Conservation (phyloP, 768 basidiomycete species). For the Hygrocybe coccinea region DNA sequence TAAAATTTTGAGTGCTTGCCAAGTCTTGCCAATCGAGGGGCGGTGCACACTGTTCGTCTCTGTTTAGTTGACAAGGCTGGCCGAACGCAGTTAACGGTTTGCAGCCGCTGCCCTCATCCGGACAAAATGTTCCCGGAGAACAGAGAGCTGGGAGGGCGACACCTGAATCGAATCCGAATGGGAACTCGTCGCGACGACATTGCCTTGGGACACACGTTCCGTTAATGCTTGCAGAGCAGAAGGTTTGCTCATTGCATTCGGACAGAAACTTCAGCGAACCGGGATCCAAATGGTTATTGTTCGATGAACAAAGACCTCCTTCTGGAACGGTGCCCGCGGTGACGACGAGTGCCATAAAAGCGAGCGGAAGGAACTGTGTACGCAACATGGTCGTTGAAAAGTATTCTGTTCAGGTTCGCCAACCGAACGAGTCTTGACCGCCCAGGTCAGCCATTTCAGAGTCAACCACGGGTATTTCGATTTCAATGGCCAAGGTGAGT, state of each 20-base stretch:
- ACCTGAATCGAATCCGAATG: constrained; percentile 41
- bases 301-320: constrained; percentile 33
- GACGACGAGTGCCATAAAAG: background rate
- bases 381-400: background rate
- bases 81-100: constrained; percentile 38
- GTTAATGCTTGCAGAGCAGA: constrained; percentile 42
- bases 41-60: constrained; percentile 53
- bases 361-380: background rate
- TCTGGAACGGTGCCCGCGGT: constrained; percentile 4
- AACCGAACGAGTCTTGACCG: background rate
- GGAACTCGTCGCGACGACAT: constrained; percentile 60
- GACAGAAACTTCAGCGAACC: constrained; percentile 53
- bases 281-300: constrained; percentile 50
- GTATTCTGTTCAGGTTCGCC: too few species aligned
- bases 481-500: too few species aligned
- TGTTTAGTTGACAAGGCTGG: constrained; percentile 50
- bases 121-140: constrained; percentile 51
- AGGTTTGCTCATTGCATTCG: constrained; percentile 56
- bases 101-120: constrained; percentile 63
- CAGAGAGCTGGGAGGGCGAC: constrained; percentile 51
- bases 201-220: constrained; percentile 49
- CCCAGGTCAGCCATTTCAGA: background rate
- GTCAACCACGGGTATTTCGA: too few species aligned
- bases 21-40: constrained; percentile 39
- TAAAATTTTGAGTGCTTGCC: constrained; percentile 39